phyloP scores from a whole-genome alignment of 1,139 yeast genomes.

The Maudiozyma humilis region DNA sequence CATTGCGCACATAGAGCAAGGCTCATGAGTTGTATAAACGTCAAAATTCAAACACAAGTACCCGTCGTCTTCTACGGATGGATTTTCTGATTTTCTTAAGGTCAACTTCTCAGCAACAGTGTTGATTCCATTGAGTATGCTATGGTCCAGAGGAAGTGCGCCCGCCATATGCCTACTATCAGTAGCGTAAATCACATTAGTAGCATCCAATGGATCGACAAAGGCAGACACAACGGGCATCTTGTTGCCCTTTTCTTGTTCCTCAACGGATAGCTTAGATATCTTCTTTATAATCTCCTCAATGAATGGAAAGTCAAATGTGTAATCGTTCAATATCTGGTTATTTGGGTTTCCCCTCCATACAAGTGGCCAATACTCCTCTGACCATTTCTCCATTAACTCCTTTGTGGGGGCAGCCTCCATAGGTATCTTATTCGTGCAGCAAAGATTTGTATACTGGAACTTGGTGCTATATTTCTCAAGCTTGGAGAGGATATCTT shows the following conservation, averaged over 20 bases:
- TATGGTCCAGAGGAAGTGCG: constrained; percentile 53
- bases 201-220: constrained; percentile 33
- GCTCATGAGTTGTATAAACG: constrained; percentile 89
- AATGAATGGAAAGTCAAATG: constrained; percentile 42
- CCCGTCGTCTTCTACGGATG: constrained; percentile 18
- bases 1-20: constrained; percentile 96
- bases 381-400: constrained; percentile 55
- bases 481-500: constrained; percentile 15
- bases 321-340: constrained; percentile 51
- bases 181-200: constrained; percentile 30
- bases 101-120: constrained; percentile 41
- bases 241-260: constrained; percentile 9
- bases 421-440: constrained; percentile 37
- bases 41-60: constrained; percentile 73
- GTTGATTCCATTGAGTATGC: constrained; percentile 64
- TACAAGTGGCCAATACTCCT: constrained; percentile 70
- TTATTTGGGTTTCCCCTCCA: constrained; percentile 92
- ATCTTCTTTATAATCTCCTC: constrained; percentile 35
- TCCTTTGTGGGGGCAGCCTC: constrained; percentile 59
- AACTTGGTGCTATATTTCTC: constrained; percentile 8
- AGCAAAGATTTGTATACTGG: constrained; percentile 24
- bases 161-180: constrained; percentile 34
- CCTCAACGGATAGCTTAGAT: constrained; percentile 25
- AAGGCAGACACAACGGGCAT: constrained; percentile 25
- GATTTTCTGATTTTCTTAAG: constrained; percentile 10